Evolutionary conservation across 768 basidiomycete genomes (phyloP).

Genomic region (Serendipita indica): DNA sequence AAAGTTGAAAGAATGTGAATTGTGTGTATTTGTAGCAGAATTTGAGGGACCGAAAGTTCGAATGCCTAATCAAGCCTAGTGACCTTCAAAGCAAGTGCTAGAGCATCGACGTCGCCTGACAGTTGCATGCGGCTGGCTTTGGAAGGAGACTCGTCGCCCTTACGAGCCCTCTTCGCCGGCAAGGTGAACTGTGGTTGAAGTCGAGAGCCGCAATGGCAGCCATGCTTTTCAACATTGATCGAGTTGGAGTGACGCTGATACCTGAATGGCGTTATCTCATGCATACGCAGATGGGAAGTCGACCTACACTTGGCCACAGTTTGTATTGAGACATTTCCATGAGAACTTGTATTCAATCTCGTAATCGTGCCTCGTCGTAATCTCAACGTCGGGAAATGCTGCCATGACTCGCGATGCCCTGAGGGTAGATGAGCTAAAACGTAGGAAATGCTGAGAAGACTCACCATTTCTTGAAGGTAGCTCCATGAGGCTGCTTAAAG

Average conservation of each 20-base stretch:
- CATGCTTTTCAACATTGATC: neutral
- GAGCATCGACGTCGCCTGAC: too few species aligned
- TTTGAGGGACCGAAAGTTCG: too few species aligned
- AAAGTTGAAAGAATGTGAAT: too few species aligned
- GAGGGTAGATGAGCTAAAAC: neutral
- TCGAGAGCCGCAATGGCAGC: neutral
- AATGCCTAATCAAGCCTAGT: too few species aligned
- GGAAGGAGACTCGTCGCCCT: neutral
- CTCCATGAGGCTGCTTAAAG: neutral
- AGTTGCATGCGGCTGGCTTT: too few species aligned
- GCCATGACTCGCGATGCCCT: neutral
- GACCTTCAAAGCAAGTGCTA: too few species aligned
- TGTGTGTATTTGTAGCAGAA: too few species aligned
- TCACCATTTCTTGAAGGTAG: slow-evolving; percentile 3
- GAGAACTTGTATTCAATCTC: slow-evolving; percentile 5
- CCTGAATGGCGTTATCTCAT: neutral
- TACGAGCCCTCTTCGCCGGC: neutral
- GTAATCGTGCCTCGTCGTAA: slow-evolving; percentile 5
- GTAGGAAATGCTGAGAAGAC: neutral
- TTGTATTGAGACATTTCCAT: neutral
- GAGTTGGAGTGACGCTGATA: slow-evolving; percentile 4
- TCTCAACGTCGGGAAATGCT: neutral
- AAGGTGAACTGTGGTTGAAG: neutral
- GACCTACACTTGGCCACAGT: slow-evolving; percentile 1
- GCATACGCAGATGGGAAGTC: neutral